Evolutionary conservation across 2,329 filamentous ascomycete species (phyloP).

Genomic region (Septoria petroselini): DNA sequence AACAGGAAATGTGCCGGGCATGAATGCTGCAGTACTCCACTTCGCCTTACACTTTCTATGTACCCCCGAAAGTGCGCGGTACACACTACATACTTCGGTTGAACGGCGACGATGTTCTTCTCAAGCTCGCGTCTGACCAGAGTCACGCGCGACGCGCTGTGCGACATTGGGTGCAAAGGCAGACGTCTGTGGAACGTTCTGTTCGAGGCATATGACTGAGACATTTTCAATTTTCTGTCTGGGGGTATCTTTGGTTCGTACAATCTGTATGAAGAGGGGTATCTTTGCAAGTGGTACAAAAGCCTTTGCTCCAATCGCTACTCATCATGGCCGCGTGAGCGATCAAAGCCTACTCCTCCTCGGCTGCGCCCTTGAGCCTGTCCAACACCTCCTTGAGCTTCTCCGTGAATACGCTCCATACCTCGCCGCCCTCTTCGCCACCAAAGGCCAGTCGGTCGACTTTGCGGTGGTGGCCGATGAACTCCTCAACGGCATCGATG

Average conservation of each 20-base stretch:
- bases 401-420: constrained; percentile 51
- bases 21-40: no score
- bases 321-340: not conserved
- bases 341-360: not conserved
- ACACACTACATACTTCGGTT: no score
- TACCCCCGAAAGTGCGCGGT: no score
- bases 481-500: constrained; percentile 59
- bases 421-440: constrained; percentile 48
- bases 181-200: no score
- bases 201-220: no score
- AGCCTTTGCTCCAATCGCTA: not conserved
- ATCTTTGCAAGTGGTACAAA: not conserved
- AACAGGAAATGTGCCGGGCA: no score
- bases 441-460: constrained; percentile 54
- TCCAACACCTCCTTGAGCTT: constrained; percentile 54
- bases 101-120: no score
- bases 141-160: no score
- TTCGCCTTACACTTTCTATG: no score
- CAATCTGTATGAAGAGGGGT: not conserved
- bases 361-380: constrained; percentile 26
- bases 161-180: no score
- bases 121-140: no score
- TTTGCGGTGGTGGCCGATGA: constrained; percentile 58
- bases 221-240: not conserved
- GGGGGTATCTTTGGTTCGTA: constrained; percentile 3